Evolutionary conservation across 192 early-diverging fungal species (phyloP).

Genomic region (Geosiphon pyriformis): DNA sequence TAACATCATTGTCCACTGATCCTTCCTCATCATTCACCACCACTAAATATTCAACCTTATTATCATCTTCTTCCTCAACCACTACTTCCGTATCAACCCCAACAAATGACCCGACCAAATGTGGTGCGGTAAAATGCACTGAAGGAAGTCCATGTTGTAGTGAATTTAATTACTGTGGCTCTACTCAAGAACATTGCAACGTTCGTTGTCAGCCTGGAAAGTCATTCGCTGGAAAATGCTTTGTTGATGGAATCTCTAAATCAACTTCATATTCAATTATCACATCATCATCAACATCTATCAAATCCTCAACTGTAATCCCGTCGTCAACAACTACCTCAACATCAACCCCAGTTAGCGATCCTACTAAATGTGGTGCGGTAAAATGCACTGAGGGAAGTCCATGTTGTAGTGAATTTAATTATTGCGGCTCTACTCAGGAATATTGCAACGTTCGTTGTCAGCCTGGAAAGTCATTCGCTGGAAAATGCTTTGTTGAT

Average conservation of each 20-base stretch:
- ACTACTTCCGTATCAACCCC: neutral
- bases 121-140: neutral
- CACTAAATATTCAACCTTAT: neutral
- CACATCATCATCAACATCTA: neutral
- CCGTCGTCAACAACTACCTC: neutral
- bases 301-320: neutral
- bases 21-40: neutral
- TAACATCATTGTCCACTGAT: no score
- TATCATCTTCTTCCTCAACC: conserved; percentile 6
- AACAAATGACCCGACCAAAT: neutral
- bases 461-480: conserved; percentile 21
- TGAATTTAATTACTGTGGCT: conserved; percentile 25
- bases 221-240: conserved; percentile 5
- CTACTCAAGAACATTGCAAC: conserved; percentile 21
- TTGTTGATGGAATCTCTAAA: no score
- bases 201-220: conserved; percentile 24
- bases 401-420: neutral
- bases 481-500: neutral
- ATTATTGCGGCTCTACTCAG: neutral
- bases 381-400: neutral
- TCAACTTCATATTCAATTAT: no score
- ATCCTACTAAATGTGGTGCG: neutral
- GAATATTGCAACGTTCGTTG: conserved; percentile 24
- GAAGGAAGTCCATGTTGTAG: conserved; percentile 23
- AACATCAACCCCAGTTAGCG: neutral